Conservation (phyloP, 306 rosid species). For the Cicer yamashitae region DNA sequence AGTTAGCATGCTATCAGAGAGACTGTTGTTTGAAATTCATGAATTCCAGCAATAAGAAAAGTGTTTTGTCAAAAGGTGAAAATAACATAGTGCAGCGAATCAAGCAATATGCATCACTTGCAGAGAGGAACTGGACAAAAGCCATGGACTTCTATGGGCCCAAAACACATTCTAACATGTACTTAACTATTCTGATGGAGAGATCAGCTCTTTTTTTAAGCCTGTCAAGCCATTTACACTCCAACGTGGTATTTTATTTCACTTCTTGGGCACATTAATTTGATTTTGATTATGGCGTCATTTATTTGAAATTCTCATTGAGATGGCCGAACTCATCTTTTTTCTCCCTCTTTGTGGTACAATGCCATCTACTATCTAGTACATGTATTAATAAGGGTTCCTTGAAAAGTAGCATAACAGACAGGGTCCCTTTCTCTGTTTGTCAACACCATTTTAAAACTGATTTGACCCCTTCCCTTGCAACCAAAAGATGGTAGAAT, state of each 20-base stretch:
- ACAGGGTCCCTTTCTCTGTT: background rate
- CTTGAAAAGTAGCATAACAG: conserved; percentile 14
- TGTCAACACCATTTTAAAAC: conserved; percentile 23
- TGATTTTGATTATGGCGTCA: conserved; percentile 19
- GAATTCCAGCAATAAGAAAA: conserved; percentile 67
- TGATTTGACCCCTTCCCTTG: conserved; percentile 4
- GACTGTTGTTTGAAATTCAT: conserved; percentile 85
- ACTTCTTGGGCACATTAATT: conserved; percentile 38
- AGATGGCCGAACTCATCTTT: conserved; percentile 19
- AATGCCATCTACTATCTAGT: conserved; percentile 2
- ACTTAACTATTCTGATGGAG: conserved; percentile 76
- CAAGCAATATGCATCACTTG: conserved; percentile 88
- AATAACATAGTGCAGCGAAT: conserved; percentile 66
- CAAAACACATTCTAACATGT: conserved; percentile 77
- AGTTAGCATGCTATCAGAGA: conserved; percentile 86
- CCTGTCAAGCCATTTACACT: conserved; percentile 70
- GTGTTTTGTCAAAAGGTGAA: conserved; percentile 60
- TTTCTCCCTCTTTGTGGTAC: background rate
- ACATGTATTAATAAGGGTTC: conserved; percentile 3
- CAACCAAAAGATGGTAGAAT: conserved; percentile 1
- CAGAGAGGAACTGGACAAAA: conserved; percentile 92
- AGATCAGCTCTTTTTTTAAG: conserved; percentile 72
- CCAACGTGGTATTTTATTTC: conserved; percentile 65
- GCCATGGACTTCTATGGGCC: conserved; percentile 87
- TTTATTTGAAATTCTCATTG: background rate